Evolutionary conservation across 1,284 basidiomycete genomes (phyloP), one percentile per base, ranked within the genome.

Genomic region (Ganoderma resinaceum): DNA sequence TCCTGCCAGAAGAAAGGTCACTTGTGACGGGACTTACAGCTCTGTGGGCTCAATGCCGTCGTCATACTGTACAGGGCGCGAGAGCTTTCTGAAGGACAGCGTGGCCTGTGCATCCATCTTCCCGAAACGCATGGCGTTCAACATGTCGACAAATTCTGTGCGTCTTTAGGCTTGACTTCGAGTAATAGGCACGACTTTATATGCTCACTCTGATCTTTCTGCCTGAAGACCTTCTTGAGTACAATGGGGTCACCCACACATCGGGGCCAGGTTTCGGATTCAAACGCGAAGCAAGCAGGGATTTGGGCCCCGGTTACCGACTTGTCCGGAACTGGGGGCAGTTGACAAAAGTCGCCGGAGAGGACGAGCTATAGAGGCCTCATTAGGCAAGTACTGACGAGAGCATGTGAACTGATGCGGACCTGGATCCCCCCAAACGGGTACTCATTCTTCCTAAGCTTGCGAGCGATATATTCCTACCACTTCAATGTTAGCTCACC

Each of bases 21-120:
- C 9, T 49, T 49, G 46, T 49, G 46, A 49, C 23, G 46, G 26
- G 1, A 77, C 84, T 46, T 77, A 95, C 88, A 97, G 79, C 78
- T 97, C 94, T 0, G 95, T 97, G 0, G 95, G 89, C 53, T 87
- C 91, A 33, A 96, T 85, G 0, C 91, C 93, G 76, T 96, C 94
- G 8, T 84, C 80, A 70, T 91, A 91, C 1, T 81, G 72, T 3
- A 97, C 85, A 6, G 78, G 73, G 59, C 90, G 83, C 67, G 92
- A 90, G 40, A 92, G 84, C 0, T 78, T 76, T 70, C 82, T 86
- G 73, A 96, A 95, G 11, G 83, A 82, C 6, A 77, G 70, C n/a
- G 89, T 84, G 2, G 85, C 85, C 60, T 80, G 78, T 62, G 71
- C 63, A 38, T 83, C 82, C 18, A 92, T 75, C 2, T 74, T 74